These are phyloP conservation scores for Crataegus laevigata DNA, from an alignment of 306 rosid genomes.

Conservation along the genomic window DNA sequence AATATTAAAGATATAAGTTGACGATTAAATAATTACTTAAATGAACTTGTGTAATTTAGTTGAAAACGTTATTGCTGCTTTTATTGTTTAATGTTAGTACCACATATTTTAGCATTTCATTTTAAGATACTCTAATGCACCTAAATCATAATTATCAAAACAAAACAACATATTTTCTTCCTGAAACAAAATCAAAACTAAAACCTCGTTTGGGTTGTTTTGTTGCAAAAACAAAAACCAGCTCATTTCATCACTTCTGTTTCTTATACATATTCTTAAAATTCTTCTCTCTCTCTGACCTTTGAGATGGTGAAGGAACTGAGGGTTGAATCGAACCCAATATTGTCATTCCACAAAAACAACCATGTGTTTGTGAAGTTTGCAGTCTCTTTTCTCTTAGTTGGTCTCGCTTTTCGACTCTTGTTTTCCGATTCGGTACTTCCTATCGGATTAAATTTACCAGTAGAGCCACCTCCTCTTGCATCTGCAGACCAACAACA, in stretches of 20 bases:
- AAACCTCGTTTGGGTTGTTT: not conserved
- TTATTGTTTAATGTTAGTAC: too few species aligned
- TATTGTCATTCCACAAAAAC: constrained; percentile 14
- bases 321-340: constrained; percentile 27
- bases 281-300: not conserved
- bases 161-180: not conserved
- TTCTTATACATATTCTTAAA: not conserved
- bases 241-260: not conserved
- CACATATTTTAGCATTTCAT: too few species aligned
- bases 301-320: constrained; percentile 23
- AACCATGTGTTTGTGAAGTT: constrained; percentile 24
- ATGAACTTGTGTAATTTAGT: too few species aligned
- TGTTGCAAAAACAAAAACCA: not conserved
- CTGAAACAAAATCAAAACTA: not conserved
- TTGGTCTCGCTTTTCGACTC: constrained; percentile 36
- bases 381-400: constrained; percentile 25
- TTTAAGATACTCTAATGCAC: too few species aligned
- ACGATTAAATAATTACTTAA: too few species aligned
- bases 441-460: not conserved
- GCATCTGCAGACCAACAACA: not conserved
- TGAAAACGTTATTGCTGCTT: too few species aligned
- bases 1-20: too few species aligned
- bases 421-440: constrained; percentile 22
- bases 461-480: constrained; percentile 3
- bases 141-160: not conserved